A percentile compares a stretch with the other conserved stretches of the same genome.
Evolutionary conservation across 179 eudicot species (phyloP).

Genomic region (Heliamphora pulchella): DNA sequence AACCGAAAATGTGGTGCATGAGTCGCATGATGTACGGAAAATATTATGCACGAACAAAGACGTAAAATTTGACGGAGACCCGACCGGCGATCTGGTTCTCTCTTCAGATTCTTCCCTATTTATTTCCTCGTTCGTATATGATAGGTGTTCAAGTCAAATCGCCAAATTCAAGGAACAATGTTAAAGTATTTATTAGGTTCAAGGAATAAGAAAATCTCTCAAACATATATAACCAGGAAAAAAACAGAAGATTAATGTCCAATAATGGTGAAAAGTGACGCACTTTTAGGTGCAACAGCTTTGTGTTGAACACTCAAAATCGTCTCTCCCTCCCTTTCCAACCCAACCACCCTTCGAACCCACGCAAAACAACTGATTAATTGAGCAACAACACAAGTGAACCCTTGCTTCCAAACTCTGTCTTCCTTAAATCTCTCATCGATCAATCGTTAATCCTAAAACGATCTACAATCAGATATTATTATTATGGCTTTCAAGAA

Average conservation of each 20-base stretch:
- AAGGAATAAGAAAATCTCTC: too few species aligned
- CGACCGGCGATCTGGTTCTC: too few species aligned
- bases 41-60: too few species aligned
- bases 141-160: neutral
- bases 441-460: neutral
- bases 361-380: slow-evolving; percentile 20
- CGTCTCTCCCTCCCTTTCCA: neutral
- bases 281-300: slow-evolving; percentile 27
- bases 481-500: slow-evolving; percentile 23
- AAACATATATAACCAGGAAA: neutral
- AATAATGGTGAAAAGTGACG: slow-evolving; percentile 18
- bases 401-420: slow-evolving; percentile 15
- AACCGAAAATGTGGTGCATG: too few species aligned
- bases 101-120: too few species aligned
- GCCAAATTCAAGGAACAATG: neutral
- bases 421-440: neutral
- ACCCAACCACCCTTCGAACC: slow-evolving; percentile 33
- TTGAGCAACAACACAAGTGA: slow-evolving; percentile 16
- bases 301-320: slow-evolving; percentile 26
- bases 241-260: neutral
- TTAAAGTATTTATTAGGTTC: neutral
- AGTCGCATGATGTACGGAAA: too few species aligned
- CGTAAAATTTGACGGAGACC: too few species aligned
- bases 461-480: too few species aligned
- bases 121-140: too few species aligned